Evolutionary conservation across 2,329 filamentous ascomycete species (phyloP), one percentile per base, ranked within the genome.

Genomic region (Nigrograna mackinnonii): DNA sequence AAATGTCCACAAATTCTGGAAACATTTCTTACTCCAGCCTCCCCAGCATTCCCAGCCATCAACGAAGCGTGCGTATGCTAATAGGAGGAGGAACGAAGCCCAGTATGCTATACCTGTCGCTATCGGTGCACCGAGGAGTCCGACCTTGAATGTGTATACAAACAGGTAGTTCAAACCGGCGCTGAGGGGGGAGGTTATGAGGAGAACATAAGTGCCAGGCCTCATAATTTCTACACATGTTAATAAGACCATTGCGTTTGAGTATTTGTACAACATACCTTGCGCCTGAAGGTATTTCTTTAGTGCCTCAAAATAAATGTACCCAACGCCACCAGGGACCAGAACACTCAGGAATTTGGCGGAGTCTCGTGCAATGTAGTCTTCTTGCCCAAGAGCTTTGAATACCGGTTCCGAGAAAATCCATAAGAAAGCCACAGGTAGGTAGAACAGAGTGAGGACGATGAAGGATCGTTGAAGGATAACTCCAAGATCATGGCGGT

Each of bases 91-190:
- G 66, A 95, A 95, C 0, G 88, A 92, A 0, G 84, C 70, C 90
- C 90, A 95, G 73, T 95, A 95, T 1, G 86, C 86, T 41, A 95
- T 84, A 2, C 89, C 87, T 0, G 89, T 94, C 3, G 90, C 90
- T 6, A 95, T 66, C 0, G 90, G 89, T 0, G 89, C 90, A 6
- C 89, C 90, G 31, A 91, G 77, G 0, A 95, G 77, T 1, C 87
- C 89, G 24, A 92, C 70, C 0, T 78, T 72, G 43, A 91, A 76
- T 0, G 76, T 83, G 61, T 95, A 85, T 50, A 92, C 82, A 66
- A 94, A 87, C 20, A 91, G 67, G 49, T 78, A 83, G 50, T 83
- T 84, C 21, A 84, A 65, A 3, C 68, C 72, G 6, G 77, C 80
- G 52, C 80, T 83, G 44, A 83, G 60, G 0, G 80, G 81, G 1